Evolutionary conservation across 2,329 filamentous ascomycete species (phyloP).

Genomic region (Beauveria pseudobassiana): DNA sequence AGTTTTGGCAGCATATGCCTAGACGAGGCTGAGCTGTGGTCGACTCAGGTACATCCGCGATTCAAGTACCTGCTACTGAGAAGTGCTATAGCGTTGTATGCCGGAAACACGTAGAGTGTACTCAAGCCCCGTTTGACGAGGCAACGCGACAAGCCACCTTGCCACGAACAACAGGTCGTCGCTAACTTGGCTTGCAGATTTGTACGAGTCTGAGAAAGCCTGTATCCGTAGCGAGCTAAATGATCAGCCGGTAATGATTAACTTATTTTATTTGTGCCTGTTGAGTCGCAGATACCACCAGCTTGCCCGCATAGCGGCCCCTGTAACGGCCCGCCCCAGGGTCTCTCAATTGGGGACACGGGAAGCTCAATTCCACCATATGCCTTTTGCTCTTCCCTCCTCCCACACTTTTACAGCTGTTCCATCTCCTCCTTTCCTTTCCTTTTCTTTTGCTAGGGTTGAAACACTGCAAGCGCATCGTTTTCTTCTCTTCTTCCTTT

Average conservation of each 20-base stretch:
- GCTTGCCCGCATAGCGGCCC: too few relatives aligned
- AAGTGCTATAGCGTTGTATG: neutral
- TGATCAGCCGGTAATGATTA: too few relatives aligned
- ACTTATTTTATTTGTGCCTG: too few relatives aligned
- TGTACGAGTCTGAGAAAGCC: too few relatives aligned
- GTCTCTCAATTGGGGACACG: too few relatives aligned
- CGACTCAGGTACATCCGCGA: neutral
- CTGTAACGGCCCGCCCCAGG: too few relatives aligned
- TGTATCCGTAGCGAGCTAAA: too few relatives aligned
- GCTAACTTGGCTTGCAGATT: too few relatives aligned
- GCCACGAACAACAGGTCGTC: neutral
- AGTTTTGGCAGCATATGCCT: neutral
- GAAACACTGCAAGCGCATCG: neutral
- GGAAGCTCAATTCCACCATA: neutral
- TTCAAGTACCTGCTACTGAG: neutral
- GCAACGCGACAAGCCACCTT: constrained; percentile 8
- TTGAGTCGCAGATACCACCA: too few relatives aligned
- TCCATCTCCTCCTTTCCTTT: neutral
- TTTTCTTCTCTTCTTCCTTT: neutral
- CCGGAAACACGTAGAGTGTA: neutral
- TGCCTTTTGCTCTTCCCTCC: neutral
- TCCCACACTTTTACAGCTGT: constrained; percentile 1
- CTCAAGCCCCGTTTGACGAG: neutral
- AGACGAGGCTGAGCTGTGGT: neutral
- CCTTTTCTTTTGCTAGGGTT: constrained; percentile 8